These are phyloP conservation scores for Fusarium concolor DNA, from an alignment of 2,329 filamentous ascomycete genomes.

Conservation along the genomic window DNA sequence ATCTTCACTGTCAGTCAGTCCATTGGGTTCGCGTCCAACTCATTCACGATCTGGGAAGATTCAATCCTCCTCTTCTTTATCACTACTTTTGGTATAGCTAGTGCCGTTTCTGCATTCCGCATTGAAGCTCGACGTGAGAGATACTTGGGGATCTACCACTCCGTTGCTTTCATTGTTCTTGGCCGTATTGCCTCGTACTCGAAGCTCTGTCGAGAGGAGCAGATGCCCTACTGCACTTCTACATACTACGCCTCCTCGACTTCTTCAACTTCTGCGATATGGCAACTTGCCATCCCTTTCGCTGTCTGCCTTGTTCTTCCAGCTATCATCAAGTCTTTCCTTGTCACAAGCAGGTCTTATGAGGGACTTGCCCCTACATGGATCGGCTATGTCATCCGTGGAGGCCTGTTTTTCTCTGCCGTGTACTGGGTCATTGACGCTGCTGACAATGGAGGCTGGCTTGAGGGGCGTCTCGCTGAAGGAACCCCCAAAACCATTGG, in stretches of 20 bases:
- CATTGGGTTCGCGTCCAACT: slow-evolving; percentile 96
- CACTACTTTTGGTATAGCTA: slow-evolving; percentile 84
- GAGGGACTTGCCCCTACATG: slow-evolving; percentile 86
- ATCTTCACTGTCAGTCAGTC: slow-evolving; percentile 88
- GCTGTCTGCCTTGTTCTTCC: slow-evolving; percentile 78
- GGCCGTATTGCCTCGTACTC: slow-evolving; percentile 86
- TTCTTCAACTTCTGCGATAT: slow-evolving; percentile 91
- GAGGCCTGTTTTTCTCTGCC: slow-evolving; percentile 79
- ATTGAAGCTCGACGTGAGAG: slow-evolving; percentile 75
- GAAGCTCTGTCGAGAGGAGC: slow-evolving; percentile 94
- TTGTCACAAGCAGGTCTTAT: slow-evolving; percentile 84
- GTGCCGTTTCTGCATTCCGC: slow-evolving; percentile 79
- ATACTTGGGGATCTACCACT: slow-evolving; percentile 84
- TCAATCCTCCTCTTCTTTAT: slow-evolving; percentile 93
- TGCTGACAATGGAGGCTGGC: slow-evolving; percentile 87
- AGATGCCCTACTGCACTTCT: slow-evolving; percentile 96
- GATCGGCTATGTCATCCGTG: slow-evolving; percentile 83
- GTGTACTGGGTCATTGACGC: slow-evolving; percentile 91
- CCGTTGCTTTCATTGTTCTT: slow-evolving; percentile 82
- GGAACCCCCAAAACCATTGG: slow-evolving; percentile 77
- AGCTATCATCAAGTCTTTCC: slow-evolving; percentile 81
- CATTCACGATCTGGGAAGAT: slow-evolving; percentile 99
- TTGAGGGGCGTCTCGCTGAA: slow-evolving; percentile 65
- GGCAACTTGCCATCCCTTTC: slow-evolving; percentile 87
- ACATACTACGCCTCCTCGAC: slow-evolving; percentile 94